Evolutionary conservation across 2,329 filamentous ascomycete genomes (phyloP).

Genomic region (Ceratocystis cubensis): DNA sequence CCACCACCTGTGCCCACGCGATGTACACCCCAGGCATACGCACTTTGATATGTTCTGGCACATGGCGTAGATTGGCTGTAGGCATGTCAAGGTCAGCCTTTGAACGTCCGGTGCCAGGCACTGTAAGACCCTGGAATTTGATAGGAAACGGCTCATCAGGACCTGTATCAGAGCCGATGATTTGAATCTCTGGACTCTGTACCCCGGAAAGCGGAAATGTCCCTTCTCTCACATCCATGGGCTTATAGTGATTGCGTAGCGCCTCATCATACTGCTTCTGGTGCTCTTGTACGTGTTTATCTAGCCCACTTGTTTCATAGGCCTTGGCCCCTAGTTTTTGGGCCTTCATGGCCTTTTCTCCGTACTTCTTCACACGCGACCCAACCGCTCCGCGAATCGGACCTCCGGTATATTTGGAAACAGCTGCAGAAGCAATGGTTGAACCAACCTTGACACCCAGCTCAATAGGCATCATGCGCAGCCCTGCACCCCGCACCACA

Average conservation of each 20-base stretch:
- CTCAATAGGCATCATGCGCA: constrained; percentile 53
- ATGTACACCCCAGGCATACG: constrained; percentile 51
- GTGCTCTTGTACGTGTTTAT: constrained; percentile 25
- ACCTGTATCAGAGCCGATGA: constrained; percentile 39
- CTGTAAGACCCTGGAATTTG: constrained; percentile 37
- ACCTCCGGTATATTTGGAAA: constrained; percentile 23
- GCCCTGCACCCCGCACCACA: constrained; percentile 50
- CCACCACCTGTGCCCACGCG: constrained; percentile 45
- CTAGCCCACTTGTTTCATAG: constrained; percentile 27
- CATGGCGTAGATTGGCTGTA: constrained; percentile 40
- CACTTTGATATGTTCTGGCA: constrained; percentile 41
- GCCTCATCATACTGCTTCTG: constrained; percentile 26
- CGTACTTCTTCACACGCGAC: constrained; percentile 23
- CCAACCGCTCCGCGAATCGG: constrained; percentile 35
- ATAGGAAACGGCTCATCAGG: constrained; percentile 43
- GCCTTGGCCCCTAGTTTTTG: constrained; percentile 24
- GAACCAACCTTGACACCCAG: constrained; percentile 47
- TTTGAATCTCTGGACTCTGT: constrained; percentile 20
- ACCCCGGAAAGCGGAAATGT: not conserved
- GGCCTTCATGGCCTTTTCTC: constrained; percentile 27
- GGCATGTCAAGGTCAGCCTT: constrained; percentile 35
- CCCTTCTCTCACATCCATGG: not conserved
- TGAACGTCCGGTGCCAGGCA: constrained; percentile 34
- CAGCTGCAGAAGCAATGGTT: constrained; percentile 30
- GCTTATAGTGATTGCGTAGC: constrained; percentile 9